Conservation (phyloP, 176 grass and related monocot species). For the Carex kokanica region DNA sequence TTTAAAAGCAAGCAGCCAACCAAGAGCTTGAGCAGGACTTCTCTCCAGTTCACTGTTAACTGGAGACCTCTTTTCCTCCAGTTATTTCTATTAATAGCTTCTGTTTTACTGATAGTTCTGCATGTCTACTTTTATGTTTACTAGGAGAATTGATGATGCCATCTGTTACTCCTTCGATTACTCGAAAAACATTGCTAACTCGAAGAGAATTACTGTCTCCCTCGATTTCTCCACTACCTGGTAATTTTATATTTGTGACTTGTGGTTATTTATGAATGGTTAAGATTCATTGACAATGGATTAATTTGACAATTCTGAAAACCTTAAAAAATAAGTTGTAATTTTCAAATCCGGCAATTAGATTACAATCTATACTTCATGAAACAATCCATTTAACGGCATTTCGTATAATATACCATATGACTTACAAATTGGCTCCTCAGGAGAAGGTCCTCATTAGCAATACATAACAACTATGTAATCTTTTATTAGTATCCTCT, state of each 20-base stretch:
- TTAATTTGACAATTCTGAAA: neutral
- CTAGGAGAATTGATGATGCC: constrained; percentile 41
- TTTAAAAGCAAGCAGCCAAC: neutral
- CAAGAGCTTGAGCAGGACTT: neutral
- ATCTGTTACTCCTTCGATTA: constrained; percentile 34
- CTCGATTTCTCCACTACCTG: constrained; percentile 19
- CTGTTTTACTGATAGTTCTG: constrained; percentile 20
- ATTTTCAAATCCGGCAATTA: neutral
- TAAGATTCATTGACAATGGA: neutral
- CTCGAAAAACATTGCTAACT: constrained; percentile 45
- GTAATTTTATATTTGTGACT: constrained; percentile 18
- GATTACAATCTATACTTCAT: neutral
- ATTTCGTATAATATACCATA: neutral
- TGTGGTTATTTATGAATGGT: constrained; percentile 4
- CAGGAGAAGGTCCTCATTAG: neutral
- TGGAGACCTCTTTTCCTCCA: neutral
- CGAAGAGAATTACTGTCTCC: neutral
- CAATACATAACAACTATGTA: neutral
- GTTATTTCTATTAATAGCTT: neutral
- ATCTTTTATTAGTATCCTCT: neutral
- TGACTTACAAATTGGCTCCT: neutral
- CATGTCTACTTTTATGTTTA: constrained; percentile 15
- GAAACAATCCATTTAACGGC: neutral
- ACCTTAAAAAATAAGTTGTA: neutral
- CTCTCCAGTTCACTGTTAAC: constrained; percentile 11